phyloP scores from a whole-genome alignment of 352 stramenopile species.

The Phytophthora hibernalis region DNA sequence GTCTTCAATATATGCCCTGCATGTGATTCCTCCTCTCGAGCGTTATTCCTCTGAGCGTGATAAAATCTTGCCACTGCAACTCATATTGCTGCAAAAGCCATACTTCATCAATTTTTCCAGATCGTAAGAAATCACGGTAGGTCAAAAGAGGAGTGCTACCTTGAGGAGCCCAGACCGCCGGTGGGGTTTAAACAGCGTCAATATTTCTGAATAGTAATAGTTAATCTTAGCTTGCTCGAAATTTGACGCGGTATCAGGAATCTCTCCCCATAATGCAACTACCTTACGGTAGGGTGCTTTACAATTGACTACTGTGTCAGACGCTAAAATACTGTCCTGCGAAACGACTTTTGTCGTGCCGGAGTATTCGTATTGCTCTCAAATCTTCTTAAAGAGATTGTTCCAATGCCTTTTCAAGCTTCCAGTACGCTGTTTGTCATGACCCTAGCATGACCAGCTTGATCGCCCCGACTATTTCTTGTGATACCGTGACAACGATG shows the following conservation, averaged over 20 bases:
- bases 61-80: constrained; percentile 17
- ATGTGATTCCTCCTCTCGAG: background rate
- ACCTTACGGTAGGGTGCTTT: background rate
- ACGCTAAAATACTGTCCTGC: background rate
- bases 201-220: background rate
- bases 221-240: background rate
- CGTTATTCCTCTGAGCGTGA: background rate
- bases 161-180: background rate
- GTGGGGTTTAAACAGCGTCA: background rate
- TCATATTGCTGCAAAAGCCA: background rate
- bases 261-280: background rate
- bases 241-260: background rate
- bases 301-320: background rate
- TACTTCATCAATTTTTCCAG: background rate
- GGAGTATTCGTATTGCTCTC: constrained; percentile 11
- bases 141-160: background rate
- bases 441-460: background rate
- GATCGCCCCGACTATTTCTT: background rate
- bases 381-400: constrained; percentile 20
- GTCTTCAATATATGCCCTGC: constrained; percentile 15
- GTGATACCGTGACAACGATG: background rate
- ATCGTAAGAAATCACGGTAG: background rate
- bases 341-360: background rate
- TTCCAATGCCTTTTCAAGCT: background rate
- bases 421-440: constrained; percentile 15